These are phyloP conservation scores for Cladosporium halotolerans DNA, from an alignment of 2,329 filamentous ascomycete genomes.

Conservation along the genomic window DNA sequence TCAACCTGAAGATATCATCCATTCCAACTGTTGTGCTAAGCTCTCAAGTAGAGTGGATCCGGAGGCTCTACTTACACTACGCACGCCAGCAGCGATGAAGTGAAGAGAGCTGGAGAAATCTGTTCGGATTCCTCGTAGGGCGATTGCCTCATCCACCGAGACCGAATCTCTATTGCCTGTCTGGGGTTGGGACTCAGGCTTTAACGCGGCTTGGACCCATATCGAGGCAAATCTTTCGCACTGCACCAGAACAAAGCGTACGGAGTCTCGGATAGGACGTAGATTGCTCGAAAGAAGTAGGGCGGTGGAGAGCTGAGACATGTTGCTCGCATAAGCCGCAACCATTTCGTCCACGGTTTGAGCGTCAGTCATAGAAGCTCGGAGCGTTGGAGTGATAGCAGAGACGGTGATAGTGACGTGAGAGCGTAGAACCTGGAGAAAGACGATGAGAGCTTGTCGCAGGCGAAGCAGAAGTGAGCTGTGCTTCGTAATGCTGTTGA, in stretches of 20 bases:
- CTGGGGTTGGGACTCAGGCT: conserved; percentile 20
- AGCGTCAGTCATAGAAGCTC: conserved; percentile 51
- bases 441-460: conserved; percentile 7
- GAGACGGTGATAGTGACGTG: conserved; percentile 51
- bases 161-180: conserved; percentile 25
- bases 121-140: conserved; percentile 23
- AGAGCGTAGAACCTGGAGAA: conserved; percentile 39
- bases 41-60: conserved; percentile 71
- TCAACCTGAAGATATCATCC: conserved; percentile 17
- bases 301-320: conserved; percentile 58
- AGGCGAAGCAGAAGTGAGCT: conserved; percentile 31
- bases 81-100: conserved; percentile 68
- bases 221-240: conserved; percentile 62
- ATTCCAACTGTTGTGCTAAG: conserved; percentile 71
- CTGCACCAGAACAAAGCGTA: conserved; percentile 72
- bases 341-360: conserved; percentile 79
- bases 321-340: conserved; percentile 57
- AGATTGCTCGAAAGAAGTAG: conserved; percentile 65
- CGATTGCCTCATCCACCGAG: conserved; percentile 10
- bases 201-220: conserved; percentile 30
- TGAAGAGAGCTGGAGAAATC: conserved; percentile 61
- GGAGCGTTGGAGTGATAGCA: conserved; percentile 62
- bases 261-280: conserved; percentile 61
- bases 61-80: conserved; percentile 68
- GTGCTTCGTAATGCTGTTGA: conserved; percentile 25